Conservation (phyloP, 768 basidiomycete genomes). For the Suillus weaverae region DNA sequence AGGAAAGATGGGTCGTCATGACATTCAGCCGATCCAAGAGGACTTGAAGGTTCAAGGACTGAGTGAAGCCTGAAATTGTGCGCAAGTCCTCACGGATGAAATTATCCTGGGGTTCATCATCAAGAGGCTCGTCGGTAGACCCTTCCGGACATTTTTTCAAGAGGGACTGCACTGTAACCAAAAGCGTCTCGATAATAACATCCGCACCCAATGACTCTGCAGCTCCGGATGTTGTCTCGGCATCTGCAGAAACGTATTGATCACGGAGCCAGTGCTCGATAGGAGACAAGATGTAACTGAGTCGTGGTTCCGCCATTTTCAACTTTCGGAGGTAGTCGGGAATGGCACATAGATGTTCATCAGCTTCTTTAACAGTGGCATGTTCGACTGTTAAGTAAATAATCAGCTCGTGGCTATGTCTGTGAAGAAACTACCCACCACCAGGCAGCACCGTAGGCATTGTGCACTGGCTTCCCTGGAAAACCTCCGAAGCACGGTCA, state of each 20-base stretch:
- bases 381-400: conserved; percentile 36
- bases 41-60: conserved; percentile 46
- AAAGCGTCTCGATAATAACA: conserved; percentile 56
- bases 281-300: conserved; percentile 29
- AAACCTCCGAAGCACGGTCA: conserved; percentile 25
- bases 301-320: conserved; percentile 26
- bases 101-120: conserved; percentile 39
- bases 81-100: conserved; percentile 53
- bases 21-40: conserved; percentile 43
- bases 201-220: conserved; percentile 29
- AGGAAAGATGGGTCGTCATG: conserved; percentile 41
- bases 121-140: conserved; percentile 15
- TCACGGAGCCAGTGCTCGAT: conserved; percentile 31
- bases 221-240: neutral
- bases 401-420: neutral
- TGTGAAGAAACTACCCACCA: conserved; percentile 28
- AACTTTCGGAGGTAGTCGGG: conserved; percentile 28
- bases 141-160: conserved; percentile 40
- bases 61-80: conserved; percentile 45
- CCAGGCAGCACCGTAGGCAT: conserved; percentile 36
- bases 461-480: conserved; percentile 19
- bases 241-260: conserved; percentile 27
- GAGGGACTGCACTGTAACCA: conserved; percentile 66
- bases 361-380: conserved; percentile 29
- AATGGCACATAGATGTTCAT: conserved; percentile 22